Conservation (phyloP, 805 yeast species). For the Yamadazyma olivae region DNA sequence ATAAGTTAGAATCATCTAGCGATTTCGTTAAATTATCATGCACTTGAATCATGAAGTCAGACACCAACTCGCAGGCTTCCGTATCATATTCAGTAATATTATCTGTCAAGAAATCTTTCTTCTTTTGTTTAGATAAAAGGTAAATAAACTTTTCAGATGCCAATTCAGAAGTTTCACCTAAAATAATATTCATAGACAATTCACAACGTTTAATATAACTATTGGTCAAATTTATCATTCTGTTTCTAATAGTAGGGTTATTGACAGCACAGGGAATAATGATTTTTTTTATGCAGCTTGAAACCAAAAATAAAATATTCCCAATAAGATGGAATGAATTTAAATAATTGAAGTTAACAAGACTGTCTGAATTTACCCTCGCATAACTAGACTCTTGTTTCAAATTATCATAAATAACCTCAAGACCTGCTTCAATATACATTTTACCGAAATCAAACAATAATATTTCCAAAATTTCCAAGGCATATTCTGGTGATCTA, state of each 20-base stretch:
- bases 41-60: constrained; percentile 47
- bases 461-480: constrained; percentile 65
- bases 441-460: constrained; percentile 68
- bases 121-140: constrained; percentile 61
- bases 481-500: constrained; percentile 57
- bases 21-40: constrained; percentile 36
- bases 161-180: constrained; percentile 55
- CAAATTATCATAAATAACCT: constrained; percentile 55
- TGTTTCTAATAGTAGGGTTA: constrained; percentile 52
- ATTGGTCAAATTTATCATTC: constrained; percentile 62
- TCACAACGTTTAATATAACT: constrained; percentile 60
- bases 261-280: constrained; percentile 71
- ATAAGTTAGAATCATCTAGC: constrained; percentile 43
- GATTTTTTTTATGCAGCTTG: constrained; percentile 71
- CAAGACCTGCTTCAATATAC: constrained; percentile 73
- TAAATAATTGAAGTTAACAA: constrained; percentile 46
- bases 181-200: constrained; percentile 58
- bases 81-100: constrained; percentile 52
- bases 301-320: constrained; percentile 60
- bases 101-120: constrained; percentile 61
- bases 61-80: constrained; percentile 62
- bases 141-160: constrained; percentile 47
- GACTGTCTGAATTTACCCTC: constrained; percentile 19
- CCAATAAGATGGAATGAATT: constrained; percentile 50
- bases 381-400: constrained; percentile 26